Evolutionary conservation across 768 basidiomycete genomes (phyloP), one percentile per base, ranked within the genome.

Genomic region (Royoungia palumana): DNA sequence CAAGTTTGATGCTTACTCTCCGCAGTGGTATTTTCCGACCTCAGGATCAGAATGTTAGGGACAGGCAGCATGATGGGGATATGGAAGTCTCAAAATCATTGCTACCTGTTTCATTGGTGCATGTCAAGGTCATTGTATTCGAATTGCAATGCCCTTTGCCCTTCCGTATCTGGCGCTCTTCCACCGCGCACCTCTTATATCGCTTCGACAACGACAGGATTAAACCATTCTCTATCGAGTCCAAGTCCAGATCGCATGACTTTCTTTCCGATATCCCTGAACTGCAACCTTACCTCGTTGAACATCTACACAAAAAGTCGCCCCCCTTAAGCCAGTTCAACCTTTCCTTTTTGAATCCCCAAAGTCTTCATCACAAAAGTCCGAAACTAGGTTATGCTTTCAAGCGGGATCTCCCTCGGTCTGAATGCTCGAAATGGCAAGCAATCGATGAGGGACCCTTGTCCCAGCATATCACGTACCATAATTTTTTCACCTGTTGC

Each of bases 71-170:
- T 28, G 28, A 28, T 12, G 17, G 64, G 41, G 53, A 50, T 7
- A 14, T 14, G 4, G 22, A 16, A n/a, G 16, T 13, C 2, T 25
- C 12, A 16, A 24, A 59, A 71, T 8, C 64, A 71, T 38, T 76
- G 77, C 50, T 75, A 72, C 72, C 76, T 74, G 1, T 50, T 77
- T 17, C 73, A 14, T 16, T 9, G 5, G 7, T 54, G 9, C 34
- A 50, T 11, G 59, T 60, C 0, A 58, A 67, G 41, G 51, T 58
- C 0, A 55, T 66, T 5, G 60, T 75, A 1, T 77, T 77, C 43
- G 74, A 14, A 20, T 4, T 34, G 53, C 8, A 47, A 44, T 3
- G 61, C 59, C 50, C 10, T 21, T 1, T 58, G 56, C 40, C n/a
- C 4, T 12, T 19, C 40, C 17, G 25, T 38, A 9, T 37, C 16